Evolutionary conservation across 139 green algal genomes (phyloP).

Genomic region (Auxenochlorella pyrenoidosa): DNA sequence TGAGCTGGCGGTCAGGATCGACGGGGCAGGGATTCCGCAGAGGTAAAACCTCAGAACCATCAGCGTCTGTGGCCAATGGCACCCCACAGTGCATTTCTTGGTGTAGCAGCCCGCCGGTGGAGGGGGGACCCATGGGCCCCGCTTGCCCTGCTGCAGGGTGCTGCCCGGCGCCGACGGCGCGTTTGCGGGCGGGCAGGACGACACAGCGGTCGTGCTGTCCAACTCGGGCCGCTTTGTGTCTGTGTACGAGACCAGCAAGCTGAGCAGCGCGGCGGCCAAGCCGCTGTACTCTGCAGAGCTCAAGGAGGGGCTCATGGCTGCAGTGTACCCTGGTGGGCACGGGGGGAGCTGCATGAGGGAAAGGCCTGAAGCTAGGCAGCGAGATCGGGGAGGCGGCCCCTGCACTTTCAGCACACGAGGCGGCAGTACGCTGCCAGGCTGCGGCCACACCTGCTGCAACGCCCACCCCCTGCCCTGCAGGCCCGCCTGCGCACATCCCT

Average conservation of each 20-base stretch:
- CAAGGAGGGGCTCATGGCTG: conserved; percentile 28
- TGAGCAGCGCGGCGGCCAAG: conserved; percentile 5
- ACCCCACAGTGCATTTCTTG: no score
- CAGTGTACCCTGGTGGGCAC: conserved; percentile 41
- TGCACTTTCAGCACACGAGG: background rate
- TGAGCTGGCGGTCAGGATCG: background rate
- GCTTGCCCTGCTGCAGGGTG: conserved; percentile 29
- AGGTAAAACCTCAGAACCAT: no score
- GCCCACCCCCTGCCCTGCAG: background rate
- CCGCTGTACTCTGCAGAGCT: conserved; percentile 32
- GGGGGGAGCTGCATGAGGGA: background rate
- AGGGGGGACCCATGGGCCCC: no score
- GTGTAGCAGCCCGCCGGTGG: no score
- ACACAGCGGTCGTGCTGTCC: conserved; percentile 50
- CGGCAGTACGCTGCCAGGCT: no score
- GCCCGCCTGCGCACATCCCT: conserved; percentile 42
- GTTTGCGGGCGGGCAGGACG: conserved; percentile 53
- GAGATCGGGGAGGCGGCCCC: background rate
- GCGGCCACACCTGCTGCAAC: no score
- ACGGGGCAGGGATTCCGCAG: background rate
- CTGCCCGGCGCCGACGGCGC: conserved; percentile 44
- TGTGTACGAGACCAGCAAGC: conserved; percentile 53
- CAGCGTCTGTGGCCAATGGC: background rate
- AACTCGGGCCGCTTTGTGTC: conserved; percentile 45
- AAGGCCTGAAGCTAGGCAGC: background rate